Percentiles rank a stretch among this genome's conserved stretches.
Evolutionary conservation across 306 rosid species (phyloP).

Genomic region (Vicia sativa): DNA sequence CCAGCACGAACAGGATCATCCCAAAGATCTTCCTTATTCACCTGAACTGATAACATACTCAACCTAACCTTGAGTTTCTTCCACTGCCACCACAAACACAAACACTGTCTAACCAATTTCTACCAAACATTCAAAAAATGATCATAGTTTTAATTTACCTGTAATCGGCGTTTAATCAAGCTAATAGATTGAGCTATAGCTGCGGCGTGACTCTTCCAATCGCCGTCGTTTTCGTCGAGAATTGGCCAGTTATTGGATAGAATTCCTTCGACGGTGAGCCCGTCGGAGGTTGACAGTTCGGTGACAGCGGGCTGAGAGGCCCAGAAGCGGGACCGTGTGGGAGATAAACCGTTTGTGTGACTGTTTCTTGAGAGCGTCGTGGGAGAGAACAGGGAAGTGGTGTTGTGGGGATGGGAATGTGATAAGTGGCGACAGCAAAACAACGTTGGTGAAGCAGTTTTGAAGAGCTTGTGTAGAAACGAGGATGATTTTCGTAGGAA

Average conservation of each 20-base stretch:
- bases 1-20: constrained; percentile 77
- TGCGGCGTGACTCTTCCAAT: constrained; percentile 93
- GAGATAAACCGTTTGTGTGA: constrained; percentile 3
- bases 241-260: constrained; percentile 65
- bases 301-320: constrained; percentile 49
- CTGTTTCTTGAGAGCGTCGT: constrained; percentile 13
- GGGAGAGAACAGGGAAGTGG: constrained; percentile 12
- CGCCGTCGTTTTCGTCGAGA: constrained; percentile 64
- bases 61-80: constrained; percentile 71
- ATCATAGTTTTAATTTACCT: constrained; percentile 45
- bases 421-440: constrained; percentile 30
- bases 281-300: constrained; percentile 71
- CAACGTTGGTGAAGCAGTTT: constrained; percentile 35
- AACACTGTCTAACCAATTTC: neutral
- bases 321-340: constrained; percentile 45
- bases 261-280: constrained; percentile 74
- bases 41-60: constrained; percentile 62
- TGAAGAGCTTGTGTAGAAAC: constrained; percentile 23
- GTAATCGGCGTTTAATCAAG: constrained; percentile 78
- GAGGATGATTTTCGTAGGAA: constrained; percentile 42
- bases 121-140: neutral
- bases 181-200: constrained; percentile 85
- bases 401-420: constrained; percentile 16
- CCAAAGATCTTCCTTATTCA: constrained; percentile 78
- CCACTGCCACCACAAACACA: constrained; percentile 72